Base-by-base conservation (phyloP, 177 flowering plant species). In the Vitis hybrid region DNA sequence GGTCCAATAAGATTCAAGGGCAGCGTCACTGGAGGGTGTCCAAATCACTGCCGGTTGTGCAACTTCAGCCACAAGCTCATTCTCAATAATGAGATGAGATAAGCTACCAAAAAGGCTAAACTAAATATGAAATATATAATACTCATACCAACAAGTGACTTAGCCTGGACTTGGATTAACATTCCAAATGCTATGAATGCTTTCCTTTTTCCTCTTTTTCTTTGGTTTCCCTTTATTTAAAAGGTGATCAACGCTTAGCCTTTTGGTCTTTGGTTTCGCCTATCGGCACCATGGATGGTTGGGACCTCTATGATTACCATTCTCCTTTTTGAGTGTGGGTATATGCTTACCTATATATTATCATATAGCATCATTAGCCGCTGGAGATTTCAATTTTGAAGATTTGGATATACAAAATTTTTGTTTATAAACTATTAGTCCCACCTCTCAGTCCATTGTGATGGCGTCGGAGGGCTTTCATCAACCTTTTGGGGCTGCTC, bases 51-150 rank as follows among this genome's bases (percentile, higher is more conserved):
- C 67, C 48, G 14, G 13, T 53, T 64, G 31, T 29, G 59, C 51
- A 51, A 64, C 57, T 71, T 71, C n/a, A 53, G 67, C 68, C 65
- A 58, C 18, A 71, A 50, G 59, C 22, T 8, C 64, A 51, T 4
- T 10, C 5, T 12, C 69, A 66, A 67, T 72, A 22, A 66, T 53
- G 70, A 45, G 52, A 29, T 51, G 39, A 19, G 65, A 66, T 22
- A 64, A 56, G 49, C 58, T 56, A 51, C 50, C 65, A 62, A 62
- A 33, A 62, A 71, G 62, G 39, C 63, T 50, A 51, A 59, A 53
- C 60, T 19, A 10, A 62, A 39, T 33, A 48, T 49, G 66, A 64
- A 63, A 70, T n/a, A 13, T 10, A 45, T 14, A n/a, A 51, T 7
- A 33, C 66, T 62, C 60, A 62, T 70, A 19, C 62, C 68, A 57